Percentiles rank a stretch among this genome's conserved stretches.
Evolutionary conservation across 495 filamentous ascomycete genomes (phyloP).

Genomic region (Aspergillus conjunctus): DNA sequence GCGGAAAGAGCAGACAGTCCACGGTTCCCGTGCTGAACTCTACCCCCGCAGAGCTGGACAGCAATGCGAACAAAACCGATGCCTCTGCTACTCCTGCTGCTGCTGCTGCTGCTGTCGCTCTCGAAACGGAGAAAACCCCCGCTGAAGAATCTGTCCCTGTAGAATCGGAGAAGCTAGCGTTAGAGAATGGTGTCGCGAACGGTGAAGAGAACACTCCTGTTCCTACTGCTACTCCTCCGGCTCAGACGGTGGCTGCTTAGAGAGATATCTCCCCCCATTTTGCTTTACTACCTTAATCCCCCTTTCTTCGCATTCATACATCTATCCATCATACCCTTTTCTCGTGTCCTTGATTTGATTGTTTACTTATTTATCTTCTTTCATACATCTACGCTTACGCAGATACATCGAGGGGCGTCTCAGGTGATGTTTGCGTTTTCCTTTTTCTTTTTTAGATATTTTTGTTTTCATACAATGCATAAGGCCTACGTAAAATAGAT

Average conservation of each 20-base stretch:
- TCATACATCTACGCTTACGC: background rate
- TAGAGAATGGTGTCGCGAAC: background rate
- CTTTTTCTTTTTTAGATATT: background rate
- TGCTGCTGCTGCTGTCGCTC: conserved; percentile 1
- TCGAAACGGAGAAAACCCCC: background rate
- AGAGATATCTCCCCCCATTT: background rate
- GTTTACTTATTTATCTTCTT: background rate
- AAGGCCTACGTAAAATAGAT: no score
- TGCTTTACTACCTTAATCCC: background rate
- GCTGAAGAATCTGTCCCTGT: background rate
- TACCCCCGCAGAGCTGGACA: background rate
- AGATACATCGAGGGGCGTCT: background rate
- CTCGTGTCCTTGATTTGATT: background rate
- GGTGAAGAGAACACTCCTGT: background rate
- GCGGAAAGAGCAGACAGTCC: conserved; percentile 41
- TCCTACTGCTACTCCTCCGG: background rate
- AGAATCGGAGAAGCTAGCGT: background rate
- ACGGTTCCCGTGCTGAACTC: conserved; percentile 32
- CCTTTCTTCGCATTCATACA: background rate
- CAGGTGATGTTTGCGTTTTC: background rate
- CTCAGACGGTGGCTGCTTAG: background rate
- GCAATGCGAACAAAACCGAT: background rate
- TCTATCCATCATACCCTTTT: background rate
- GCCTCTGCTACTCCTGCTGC: background rate
- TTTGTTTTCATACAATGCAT: no score